Conservation (phyloP, 306 rosid species). For the Sphenostylis stenocarpa region DNA sequence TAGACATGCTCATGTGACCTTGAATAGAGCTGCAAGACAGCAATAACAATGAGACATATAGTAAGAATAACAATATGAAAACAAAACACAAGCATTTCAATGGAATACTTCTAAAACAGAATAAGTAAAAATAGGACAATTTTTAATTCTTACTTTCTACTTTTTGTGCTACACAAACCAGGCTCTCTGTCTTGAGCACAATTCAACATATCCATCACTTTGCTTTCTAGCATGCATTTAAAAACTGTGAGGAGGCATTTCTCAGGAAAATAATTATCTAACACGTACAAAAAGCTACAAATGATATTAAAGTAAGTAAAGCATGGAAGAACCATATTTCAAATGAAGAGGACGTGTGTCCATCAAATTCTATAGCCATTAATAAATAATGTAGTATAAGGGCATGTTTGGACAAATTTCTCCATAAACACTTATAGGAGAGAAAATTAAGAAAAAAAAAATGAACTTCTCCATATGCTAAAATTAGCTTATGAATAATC, state of each 20-base stretch:
- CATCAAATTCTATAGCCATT: neutral
- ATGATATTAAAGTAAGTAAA: neutral
- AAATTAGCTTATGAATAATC: too few species aligned
- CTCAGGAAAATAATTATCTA: conserved; percentile 25
- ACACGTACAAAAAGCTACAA: conserved; percentile 35
- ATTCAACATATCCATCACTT: conserved; percentile 29
- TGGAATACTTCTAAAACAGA: conserved; percentile 9
- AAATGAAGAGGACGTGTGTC: neutral
- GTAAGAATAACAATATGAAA: conserved; percentile 21
- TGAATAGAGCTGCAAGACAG: conserved; percentile 54
- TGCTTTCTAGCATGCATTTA: conserved; percentile 43
- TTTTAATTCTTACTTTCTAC: conserved; percentile 48
- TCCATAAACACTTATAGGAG: too few species aligned
- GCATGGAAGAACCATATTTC: conserved; percentile 8
- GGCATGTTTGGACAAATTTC: too few species aligned
- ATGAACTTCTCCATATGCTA: too few species aligned
- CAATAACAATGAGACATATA: conserved; percentile 19
- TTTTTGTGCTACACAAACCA: conserved; percentile 35
- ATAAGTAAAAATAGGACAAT: conserved; percentile 18
- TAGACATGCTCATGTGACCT: conserved; percentile 35
- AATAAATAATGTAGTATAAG: neutral
- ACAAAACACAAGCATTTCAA: conserved; percentile 10
- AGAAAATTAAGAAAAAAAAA: too few species aligned
- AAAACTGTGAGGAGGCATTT: conserved; percentile 25
- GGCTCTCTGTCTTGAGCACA: conserved; percentile 45